Evolutionary conservation across 768 basidiomycete species (phyloP), one percentile per base, ranked within the genome.

Genomic region (Ephemerocybe angulata): DNA sequence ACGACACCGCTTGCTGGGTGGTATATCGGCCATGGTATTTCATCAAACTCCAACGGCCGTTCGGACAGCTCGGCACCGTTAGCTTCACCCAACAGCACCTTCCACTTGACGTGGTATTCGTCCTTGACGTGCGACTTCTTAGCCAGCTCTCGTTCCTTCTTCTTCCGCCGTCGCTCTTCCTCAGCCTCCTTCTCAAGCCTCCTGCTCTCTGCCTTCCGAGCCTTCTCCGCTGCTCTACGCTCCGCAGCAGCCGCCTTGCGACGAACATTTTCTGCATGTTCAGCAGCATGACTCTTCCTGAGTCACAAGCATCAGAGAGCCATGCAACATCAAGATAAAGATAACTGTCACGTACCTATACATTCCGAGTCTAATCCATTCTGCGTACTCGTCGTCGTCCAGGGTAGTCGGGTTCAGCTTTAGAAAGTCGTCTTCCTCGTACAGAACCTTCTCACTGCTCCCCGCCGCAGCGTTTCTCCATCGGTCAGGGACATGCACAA

Each of bases 311-410:
- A 52, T 53, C 46, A 54, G 33, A 40, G 41, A 50, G 47, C 19
- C 43, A 56, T 47, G n/a, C 54, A 50, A 55, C 49, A 13, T 22
- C n/a, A 55, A 1, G n/a, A 19, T 13, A 13, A 50, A 46, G 52
- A 7, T 27, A 17, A 13, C 31, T 54, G 15, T n/a, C 25, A 57
- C 82, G 37, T 57, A 86, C 82, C 83, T 81, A 76, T 90, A 93
- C 89, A 97, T 95, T 44, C 90, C 91, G 24, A 78, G 70, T 58
- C 93, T 75, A 49, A 96, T 73, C 88, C 90, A 95, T 62, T 92
- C 90, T 1, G 87, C 82, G 60, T 96, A 96, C 56, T 91, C 86
- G 60, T 94, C 88, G 7, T 94, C 92, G 56, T 87, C 85, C 87
- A 95, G 87, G 46, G 65, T 46, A 30, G 63, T 67, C 37, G 72